These are phyloP conservation scores for Zygosaccharomyces sapae DNA, from an alignment of 1,139 yeast genomes.

Conservation along the genomic window DNA sequence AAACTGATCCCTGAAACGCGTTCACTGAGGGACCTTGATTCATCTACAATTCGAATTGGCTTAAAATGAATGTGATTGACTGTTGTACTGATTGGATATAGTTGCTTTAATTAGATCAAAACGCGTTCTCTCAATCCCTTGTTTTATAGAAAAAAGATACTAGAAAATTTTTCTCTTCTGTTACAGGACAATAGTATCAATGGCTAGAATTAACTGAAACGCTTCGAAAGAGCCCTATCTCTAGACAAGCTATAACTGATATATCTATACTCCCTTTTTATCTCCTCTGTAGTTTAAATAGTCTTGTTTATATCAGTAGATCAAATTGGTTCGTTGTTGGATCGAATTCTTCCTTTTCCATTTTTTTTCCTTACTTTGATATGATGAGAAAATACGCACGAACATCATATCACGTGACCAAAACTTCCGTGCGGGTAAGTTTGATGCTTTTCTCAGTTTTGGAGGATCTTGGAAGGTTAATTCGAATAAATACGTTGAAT, in stretches of 20 bases:
- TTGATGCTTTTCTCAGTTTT: too few relatives aligned
- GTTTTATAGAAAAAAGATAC: neutral
- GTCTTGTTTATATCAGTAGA: neutral
- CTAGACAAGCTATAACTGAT: too few relatives aligned
- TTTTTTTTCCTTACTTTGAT: neutral
- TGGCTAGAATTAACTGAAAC: too few relatives aligned
- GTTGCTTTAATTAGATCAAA: neutral
- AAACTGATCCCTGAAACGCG: conserved; percentile 5
- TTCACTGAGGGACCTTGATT: conserved; percentile 5
- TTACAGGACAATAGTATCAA: too few relatives aligned
- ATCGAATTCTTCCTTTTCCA: neutral
- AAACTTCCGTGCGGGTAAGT: neutral
- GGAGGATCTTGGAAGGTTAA: too few relatives aligned
- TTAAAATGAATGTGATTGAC: neutral
- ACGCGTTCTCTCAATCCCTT: neutral
- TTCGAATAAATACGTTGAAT: too few relatives aligned
- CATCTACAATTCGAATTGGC: neutral
- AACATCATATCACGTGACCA: neutral
- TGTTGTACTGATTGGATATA: too few relatives aligned
- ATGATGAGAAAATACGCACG: neutral
- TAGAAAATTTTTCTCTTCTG: too few relatives aligned
- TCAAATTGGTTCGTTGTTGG: neutral
- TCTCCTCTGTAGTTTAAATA: neutral
- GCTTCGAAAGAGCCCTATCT: too few relatives aligned
- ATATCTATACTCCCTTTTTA: too few relatives aligned